Base-by-base conservation (phyloP, 192 early-diverging fungal species). In the Coemansia sp. region DNA sequence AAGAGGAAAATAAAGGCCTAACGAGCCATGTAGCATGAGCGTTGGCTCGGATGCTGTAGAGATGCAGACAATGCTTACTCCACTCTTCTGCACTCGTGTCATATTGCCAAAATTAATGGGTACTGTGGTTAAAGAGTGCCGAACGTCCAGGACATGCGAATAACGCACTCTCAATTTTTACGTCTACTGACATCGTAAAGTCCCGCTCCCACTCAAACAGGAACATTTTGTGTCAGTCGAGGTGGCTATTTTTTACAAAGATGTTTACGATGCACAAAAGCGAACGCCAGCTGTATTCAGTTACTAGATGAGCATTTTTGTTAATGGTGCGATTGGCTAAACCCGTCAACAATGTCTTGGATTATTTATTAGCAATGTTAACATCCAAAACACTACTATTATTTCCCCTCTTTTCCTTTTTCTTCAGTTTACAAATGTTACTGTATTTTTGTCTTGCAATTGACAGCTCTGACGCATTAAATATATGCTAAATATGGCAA, bases 391-490 rank as follows among this genome's bases (percentile, higher is more conserved):
- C 12, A 13, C 15, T 54, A 54, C 52, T 54, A 26, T 26, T 54
- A 21, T 54, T 12, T 32, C 32, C 32, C 32, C 32, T 32, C 8
- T 32, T 23, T 23, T 10, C 57, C n/a, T 16, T 59, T 41, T 12
- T 6, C 4, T 11, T 11, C 1, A 18, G 57, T 32, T 32, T 32
- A 32, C 32, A 32, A 32, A 32, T 32, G 32, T 59, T 59, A 59
- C 57, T 59, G 57, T 59, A 13, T 59, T 59, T 59, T 40, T 59
- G 57, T 59, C 39, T 59, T 59, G 39, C 32, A 39, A 18, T 39
- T 59, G 39, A 19, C 57, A 41, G 26, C 9, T 26, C 9, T 39
- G 38, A 19, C 52, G 57, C 57, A 40, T 26, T 16, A 59, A 56
- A 9, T 9, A 59, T 8, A 59, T 26, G 57, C 57, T 59, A 59